Base-by-base conservation (phyloP, 805 yeast genomes). In the Jamesozyma gamospora region DNA sequence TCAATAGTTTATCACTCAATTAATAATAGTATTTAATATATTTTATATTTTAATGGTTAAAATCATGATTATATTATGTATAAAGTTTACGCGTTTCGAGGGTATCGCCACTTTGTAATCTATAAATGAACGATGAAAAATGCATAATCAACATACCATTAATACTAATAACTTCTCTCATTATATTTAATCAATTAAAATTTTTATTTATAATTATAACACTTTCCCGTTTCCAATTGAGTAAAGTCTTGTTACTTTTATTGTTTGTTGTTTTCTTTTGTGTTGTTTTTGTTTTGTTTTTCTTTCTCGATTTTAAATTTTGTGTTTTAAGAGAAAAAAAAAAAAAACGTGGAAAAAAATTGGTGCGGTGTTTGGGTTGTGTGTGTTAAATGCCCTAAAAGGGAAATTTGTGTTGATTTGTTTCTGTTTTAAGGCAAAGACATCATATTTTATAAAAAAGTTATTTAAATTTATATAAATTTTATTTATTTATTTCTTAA, bases 101-200 rank as follows among this genome's bases (percentile, higher is more conserved):
- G n/a, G n/a, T 21, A 21, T 8, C 24, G 24, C 24, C 24, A 21
- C 8, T n/a, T n/a, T n/a, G n/a, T n/a, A n/a, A n/a, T n/a, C n/a
- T 27, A 27, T 6, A 12, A 11, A 27, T 27, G 14, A 12, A 21
- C 4, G 4, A 6, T 4, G 10, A 27, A 7, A 27, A 11, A n/a
- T 27, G 14, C 5, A 27, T 4, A 6, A 31, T 24, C 24, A 31
- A 28, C 42, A 35, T 40, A 40, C 42, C 43, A 65, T 84, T 84
- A 60, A 84, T 74, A 71, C 94, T 84, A 61, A 84, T 83, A 52
- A 84, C 94, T 77, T 84, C 94, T 77, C 95, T 82, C 95, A 84
- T 84, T 33, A 14, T 28, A 6, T 21, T 21, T 21, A n/a, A n/a
- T n/a, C n/a, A n/a, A n/a, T n/a, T n/a, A n/a, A n/a, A n/a, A n/a